Evolutionary conservation across 305 asterid species (phyloP).

Genomic region (Andrographis paniculata): DNA sequence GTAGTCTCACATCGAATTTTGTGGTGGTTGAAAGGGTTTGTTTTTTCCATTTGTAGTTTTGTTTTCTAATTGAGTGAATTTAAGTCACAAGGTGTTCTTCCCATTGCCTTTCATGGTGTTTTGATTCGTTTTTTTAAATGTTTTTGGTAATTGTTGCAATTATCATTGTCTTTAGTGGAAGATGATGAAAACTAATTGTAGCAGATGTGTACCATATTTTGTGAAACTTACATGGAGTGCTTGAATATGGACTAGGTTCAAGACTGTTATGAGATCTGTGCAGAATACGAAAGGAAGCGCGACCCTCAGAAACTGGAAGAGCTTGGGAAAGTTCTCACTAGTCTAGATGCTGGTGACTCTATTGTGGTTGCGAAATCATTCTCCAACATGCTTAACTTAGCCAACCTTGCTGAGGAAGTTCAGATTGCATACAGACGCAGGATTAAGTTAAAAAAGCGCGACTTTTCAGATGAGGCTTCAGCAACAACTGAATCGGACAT

Average conservation of each 20-base stretch:
- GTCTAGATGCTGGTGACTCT: slow-evolving; percentile 78
- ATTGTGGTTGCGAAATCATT: slow-evolving; percentile 65
- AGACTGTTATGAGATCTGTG: slow-evolving; percentile 67
- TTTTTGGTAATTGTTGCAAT: slow-evolving; percentile 2
- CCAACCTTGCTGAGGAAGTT: slow-evolving; percentile 69
- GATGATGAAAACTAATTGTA: neutral
- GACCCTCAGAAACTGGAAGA: slow-evolving; percentile 59
- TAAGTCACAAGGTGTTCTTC: too few relatives aligned
- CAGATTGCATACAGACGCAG: slow-evolving; percentile 69
- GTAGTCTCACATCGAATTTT: neutral
- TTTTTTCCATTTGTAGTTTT: neutral
- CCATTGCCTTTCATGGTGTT: too few relatives aligned
- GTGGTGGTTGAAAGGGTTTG: neutral
- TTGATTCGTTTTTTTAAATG: too few relatives aligned
- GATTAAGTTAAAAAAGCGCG: slow-evolving; percentile 46
- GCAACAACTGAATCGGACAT: slow-evolving; percentile 66
- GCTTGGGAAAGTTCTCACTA: slow-evolving; percentile 59
- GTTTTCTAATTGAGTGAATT: neutral
- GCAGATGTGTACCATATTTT: neutral
- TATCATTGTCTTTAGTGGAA: slow-evolving; percentile 5
- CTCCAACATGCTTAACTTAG: slow-evolving; percentile 66
- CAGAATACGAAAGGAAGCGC: slow-evolving; percentile 55
- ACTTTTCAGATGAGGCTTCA: slow-evolving; percentile 58
- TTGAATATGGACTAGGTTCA: slow-evolving; percentile 40
- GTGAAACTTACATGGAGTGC: slow-evolving; percentile 10